Evolutionary conservation across 495 filamentous ascomycete genomes (phyloP), one percentile per base, ranked within the genome.

Genomic region (Articulospora tetracladia): DNA sequence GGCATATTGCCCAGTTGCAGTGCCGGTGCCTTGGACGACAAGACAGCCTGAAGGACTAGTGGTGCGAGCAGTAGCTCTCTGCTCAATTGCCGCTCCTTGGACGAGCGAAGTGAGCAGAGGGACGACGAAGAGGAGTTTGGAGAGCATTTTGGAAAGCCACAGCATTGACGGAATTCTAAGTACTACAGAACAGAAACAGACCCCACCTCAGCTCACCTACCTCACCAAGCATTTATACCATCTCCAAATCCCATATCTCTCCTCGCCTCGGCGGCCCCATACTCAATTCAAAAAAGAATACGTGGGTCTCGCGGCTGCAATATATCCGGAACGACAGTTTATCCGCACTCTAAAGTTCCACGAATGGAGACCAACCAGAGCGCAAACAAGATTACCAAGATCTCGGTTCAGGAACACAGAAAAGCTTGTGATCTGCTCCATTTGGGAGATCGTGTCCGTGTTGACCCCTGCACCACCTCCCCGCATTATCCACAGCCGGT

Each of bases 11-110:
- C 30, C 49, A n/a, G 53, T 56, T 19, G 46, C 32, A 25, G 58
- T 44, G 47, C 39, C 34, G 1, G 32, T 53, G 30, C 46, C 58
- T 50, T 54, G 58, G 2, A 65, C 63, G 13, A 32, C 60, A 3
- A 65, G 53, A 27, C 63, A 65, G n/a, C 59, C 53, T 12, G 17
- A 25, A 1, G 63, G 63, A 20, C 22, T 46, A 8, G 58, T 19
- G 19, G 2, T 26, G 3, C 63, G 53, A 27, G 63, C 49, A 11
- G 63, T 36, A 17, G 58, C 53, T 55, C 53, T 24, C 19, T 41
- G 3, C 20, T 24, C 34, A 27, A 39, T 19, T 3, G 17, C 39
- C 39, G n/a, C 3, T 44, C 39, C 39, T 19, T n/a, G 39, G 15
- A 17, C 39, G 15, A 44, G 7, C 10, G 39, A 44, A 17, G 7